Percentiles rank a stretch among this genome's conserved stretches.
Conservation (phyloP, 805 yeast species). For the Kazachstania viticola region DNA sequence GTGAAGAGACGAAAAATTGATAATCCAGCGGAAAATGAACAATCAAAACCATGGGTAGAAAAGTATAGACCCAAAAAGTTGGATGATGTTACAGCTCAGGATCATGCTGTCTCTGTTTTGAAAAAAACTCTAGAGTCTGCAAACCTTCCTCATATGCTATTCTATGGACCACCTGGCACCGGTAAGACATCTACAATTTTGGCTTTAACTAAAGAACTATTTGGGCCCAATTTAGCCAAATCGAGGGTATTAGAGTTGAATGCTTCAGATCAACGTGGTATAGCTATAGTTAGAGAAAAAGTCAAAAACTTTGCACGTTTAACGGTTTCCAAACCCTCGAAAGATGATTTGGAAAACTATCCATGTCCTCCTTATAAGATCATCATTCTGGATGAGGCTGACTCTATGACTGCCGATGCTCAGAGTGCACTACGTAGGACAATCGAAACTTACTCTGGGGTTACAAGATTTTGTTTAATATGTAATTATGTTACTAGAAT, state of each 20-base stretch:
- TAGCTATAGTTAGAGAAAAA: slow-evolving; percentile 75
- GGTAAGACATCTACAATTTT: slow-evolving; percentile 84
- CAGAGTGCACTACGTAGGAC: slow-evolving; percentile 92
- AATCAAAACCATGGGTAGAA: slow-evolving; percentile 78
- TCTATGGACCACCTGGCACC: slow-evolving; percentile 91
- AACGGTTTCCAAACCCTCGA: slow-evolving; percentile 68
- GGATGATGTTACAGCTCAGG: slow-evolving; percentile 86
- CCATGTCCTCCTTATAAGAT: slow-evolving; percentile 97
- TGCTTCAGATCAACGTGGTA: slow-evolving; percentile 89
- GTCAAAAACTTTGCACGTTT: slow-evolving; percentile 79
- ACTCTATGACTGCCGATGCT: slow-evolving; percentile 95
- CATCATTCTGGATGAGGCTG: slow-evolving; percentile 89
- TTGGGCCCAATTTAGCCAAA: slow-evolving; percentile 60
- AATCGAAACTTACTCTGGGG: slow-evolving; percentile 80
- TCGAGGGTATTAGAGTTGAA: slow-evolving; percentile 70
- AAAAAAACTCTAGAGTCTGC: slow-evolving; percentile 68
- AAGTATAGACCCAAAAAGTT: slow-evolving; percentile 84
- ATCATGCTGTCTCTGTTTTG: slow-evolving; percentile 73
- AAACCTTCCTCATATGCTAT: slow-evolving; percentile 83
- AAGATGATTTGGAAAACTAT: slow-evolving; percentile 55
- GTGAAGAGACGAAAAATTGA: slow-evolving; percentile 22
- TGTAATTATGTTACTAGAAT: slow-evolving; percentile 95
- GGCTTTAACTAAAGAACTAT: slow-evolving; percentile 70
- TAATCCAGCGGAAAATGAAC: slow-evolving; percentile 8
- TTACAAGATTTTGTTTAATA: slow-evolving; percentile 85